Base-by-base conservation (phyloP, 2,329 filamentous ascomycete species). In the Cladosporium oxysporum region DNA sequence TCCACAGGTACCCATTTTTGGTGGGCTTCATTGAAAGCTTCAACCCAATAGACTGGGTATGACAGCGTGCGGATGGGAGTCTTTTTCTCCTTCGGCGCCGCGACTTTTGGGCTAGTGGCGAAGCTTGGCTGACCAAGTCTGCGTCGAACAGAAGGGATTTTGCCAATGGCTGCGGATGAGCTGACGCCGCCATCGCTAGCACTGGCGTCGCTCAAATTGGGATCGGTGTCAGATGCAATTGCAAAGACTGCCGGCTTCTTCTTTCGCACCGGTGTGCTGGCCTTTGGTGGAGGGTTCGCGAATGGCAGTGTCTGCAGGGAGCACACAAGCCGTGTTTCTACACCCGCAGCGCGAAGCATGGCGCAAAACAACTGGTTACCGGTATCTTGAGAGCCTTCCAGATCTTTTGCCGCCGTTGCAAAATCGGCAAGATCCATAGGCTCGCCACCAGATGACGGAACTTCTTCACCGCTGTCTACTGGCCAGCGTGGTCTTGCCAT, bases 1-100 rank as follows among this genome's bases (percentile, higher is more conserved):
- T 99, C 95, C 44, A 95, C 87, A 0, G 92, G 86, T 64, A 97
- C 87, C 95, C 95, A 99, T 81, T 92, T 96, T 75, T 97, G 91
- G 69, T 92, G 87, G 0, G 91, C 90, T 62, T 88, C 83, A 69
- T 97, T 93, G 69, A 97, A 91, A 3, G 92, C 89, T 79, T 99
- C 95, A 0, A 97, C 90, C 95, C 95, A 99, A 75, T 93, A 98
- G 3, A 98, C 84, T 0, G 95, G 95, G 72, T 90, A 91, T 0
- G 86, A 78, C 0, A 92, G 93, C 73, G 94, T 91, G 28, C 84
- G 84, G 12, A 90, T 85, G 16, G 75, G 79, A 23, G 78, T 78
- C 37, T 76, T 75, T 28, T 79, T 77, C 72, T 76, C 66, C 55
- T 62, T 67, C 5, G 69, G 65, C n/a, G 67, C 23, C n/a, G 68